Evolutionary conservation across 148 eudicot species (phyloP).

Genomic region (Pouteria glomerata): DNA sequence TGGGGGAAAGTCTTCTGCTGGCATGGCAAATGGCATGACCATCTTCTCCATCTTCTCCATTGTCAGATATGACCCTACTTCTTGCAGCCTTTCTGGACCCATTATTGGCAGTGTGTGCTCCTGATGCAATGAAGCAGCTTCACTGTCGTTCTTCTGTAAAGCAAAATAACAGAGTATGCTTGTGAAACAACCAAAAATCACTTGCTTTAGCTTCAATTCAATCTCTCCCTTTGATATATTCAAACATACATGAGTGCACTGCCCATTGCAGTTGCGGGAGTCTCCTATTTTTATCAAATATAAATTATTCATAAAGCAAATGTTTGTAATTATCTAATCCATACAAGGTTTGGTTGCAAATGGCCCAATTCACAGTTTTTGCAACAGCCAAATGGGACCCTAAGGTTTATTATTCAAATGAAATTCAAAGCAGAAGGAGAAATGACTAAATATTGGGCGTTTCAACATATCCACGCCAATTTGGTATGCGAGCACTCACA

Average conservation of each 20-base stretch:
- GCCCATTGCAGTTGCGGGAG: neutral
- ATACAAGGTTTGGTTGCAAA: neutral
- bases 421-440: neutral
- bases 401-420: neutral
- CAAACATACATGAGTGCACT: neutral
- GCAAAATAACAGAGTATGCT: neutral
- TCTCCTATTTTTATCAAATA: neutral
- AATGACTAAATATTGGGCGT: neutral
- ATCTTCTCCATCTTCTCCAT: constrained; percentile 78
- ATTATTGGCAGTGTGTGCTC: constrained; percentile 96
- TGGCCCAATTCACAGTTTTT: neutral
- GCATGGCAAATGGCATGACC: constrained; percentile 93
- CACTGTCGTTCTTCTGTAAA: constrained; percentile 57
- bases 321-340: neutral
- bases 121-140: constrained; percentile 73
- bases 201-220: neutral
- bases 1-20: constrained; percentile 97
- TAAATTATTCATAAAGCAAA: neutral
- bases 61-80: constrained; percentile 71
- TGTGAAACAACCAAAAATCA: neutral
- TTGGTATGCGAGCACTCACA: neutral
- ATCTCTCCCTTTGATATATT: neutral
- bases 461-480: neutral
- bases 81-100: constrained; percentile 97
- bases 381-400: neutral